Percentiles rank a stretch among this genome's conserved stretches.
phyloP scores from a whole-genome alignment of 768 basidiomycete genomes.

The Mycena albidolilacea region DNA sequence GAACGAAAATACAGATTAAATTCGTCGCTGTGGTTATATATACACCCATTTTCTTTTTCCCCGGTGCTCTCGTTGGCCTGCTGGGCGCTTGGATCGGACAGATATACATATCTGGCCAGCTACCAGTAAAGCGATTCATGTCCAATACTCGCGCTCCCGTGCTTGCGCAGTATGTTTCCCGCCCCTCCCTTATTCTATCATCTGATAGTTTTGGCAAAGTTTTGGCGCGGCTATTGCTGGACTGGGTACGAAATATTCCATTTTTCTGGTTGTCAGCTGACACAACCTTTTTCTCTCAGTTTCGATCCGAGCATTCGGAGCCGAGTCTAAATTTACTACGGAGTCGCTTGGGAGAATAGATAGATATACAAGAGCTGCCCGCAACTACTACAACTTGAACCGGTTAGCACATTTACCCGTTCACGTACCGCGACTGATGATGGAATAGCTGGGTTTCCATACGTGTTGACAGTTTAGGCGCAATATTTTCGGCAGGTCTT shows the following conservation, averaged over 20 bases:
- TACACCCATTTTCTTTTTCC: constrained; percentile 49
- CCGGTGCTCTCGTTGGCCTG: constrained; percentile 45
- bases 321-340: too few relatives aligned
- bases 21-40: constrained; percentile 48
- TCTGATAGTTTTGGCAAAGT: constrained; percentile 1
- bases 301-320: too few relatives aligned
- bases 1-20: constrained; percentile 41
- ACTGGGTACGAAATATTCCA: constrained; percentile 34
- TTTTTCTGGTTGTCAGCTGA: constrained; percentile 49
- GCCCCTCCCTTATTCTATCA: constrained; percentile 42
- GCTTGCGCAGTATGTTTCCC: constrained; percentile 49
- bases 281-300: constrained; percentile 41
- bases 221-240: constrained; percentile 65
- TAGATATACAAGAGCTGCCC: not conserved
- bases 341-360: too few relatives aligned
- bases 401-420: constrained; percentile 53
- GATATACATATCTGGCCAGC: too few relatives aligned
- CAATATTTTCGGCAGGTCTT: too few relatives aligned
- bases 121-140: constrained; percentile 19
- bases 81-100: constrained; percentile 8
- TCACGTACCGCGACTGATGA: not conserved
- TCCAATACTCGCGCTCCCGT: constrained; percentile 44
- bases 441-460: too few relatives aligned
- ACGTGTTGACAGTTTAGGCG: too few relatives aligned
- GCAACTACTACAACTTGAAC: constrained; percentile 32